phyloP scores from a whole-genome alignment of 345 rosid species.

The Clausena lansium region DNA sequence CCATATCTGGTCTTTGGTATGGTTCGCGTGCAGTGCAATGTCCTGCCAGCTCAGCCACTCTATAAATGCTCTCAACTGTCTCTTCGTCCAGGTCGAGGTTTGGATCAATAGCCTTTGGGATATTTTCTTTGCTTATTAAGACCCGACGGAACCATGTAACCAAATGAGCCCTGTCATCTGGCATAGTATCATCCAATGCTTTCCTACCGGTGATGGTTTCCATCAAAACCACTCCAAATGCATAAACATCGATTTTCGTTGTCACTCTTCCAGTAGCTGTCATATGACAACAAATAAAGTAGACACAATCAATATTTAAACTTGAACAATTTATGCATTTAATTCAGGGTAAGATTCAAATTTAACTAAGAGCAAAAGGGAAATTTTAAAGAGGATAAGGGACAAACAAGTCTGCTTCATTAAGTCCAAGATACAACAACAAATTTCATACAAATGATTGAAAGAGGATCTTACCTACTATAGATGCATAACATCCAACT shows the following conservation, averaged over 20 bases:
- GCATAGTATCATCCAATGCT: slow-evolving; percentile 68
- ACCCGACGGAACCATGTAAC: slow-evolving; percentile 84
- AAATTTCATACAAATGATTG: not conserved
- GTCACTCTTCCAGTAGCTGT: slow-evolving; percentile 95
- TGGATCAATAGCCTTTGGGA: slow-evolving; percentile 57
- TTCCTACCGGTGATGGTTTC: slow-evolving; percentile 85
- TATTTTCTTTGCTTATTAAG: slow-evolving; percentile 60
- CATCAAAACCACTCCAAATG: slow-evolving; percentile 88
- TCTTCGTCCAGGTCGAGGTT: slow-evolving; percentile 59
- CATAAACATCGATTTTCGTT: slow-evolving; percentile 81
- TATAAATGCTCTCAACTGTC: slow-evolving; percentile 56
- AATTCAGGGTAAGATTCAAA: not conserved
- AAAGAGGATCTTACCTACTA: not conserved
- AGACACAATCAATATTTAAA: not conserved
- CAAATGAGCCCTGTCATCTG: slow-evolving; percentile 69
- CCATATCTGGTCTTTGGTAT: slow-evolving; percentile 85
- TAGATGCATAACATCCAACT: not conserved
- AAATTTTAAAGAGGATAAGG: not conserved
- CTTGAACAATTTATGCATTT: not conserved
- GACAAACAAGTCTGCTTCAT: not conserved
- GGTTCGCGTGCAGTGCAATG: slow-evolving; percentile 91
- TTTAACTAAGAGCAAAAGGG: not conserved
- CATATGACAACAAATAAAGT: not conserved
- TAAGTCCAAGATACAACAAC: not conserved
- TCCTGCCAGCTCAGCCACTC: slow-evolving; percentile 82